Percentiles rank a stretch among this genome's conserved stretches.
Conservation (phyloP, 2,329 filamentous ascomycete genomes). For the Fusarium clavum region DNA sequence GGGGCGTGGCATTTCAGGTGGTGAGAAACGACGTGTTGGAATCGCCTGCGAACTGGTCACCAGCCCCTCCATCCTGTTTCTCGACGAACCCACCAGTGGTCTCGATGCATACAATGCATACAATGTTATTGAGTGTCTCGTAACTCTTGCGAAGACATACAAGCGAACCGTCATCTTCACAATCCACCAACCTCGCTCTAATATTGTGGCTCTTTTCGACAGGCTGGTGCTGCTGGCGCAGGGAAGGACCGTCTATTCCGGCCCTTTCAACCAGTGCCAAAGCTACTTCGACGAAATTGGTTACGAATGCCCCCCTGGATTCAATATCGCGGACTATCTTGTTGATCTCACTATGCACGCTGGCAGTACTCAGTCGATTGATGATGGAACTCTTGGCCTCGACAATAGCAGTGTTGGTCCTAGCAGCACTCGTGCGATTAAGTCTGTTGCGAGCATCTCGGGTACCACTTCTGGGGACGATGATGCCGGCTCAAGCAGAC, state of each 20-base stretch:
- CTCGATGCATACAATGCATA: constrained; percentile 97
- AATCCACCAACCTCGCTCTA: constrained; percentile 97
- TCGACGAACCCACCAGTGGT: constrained; percentile 97
- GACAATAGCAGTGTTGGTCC: constrained; percentile 78
- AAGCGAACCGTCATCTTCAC: constrained; percentile 98
- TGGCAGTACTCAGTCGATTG: constrained; percentile 66
- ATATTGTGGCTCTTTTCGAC: constrained; percentile 97
- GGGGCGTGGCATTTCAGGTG: constrained; percentile 94
- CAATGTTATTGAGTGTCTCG: constrained; percentile 96
- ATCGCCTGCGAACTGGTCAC: constrained; percentile 98
- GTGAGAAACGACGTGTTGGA: constrained; percentile 94
- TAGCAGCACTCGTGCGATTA: constrained; percentile 88
- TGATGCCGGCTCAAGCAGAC: constrained; percentile 69
- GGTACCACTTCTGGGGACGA: constrained; percentile 79
- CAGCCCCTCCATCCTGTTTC: constrained; percentile 94
- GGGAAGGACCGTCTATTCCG: constrained; percentile 92
- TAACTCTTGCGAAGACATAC: constrained; percentile 94
- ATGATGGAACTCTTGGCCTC: constrained; percentile 64
- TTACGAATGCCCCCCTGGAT: constrained; percentile 92
- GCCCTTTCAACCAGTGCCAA: constrained; percentile 88
- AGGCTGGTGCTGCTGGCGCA: constrained; percentile 90
- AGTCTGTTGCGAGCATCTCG: constrained; percentile 88
- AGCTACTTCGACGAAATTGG: constrained; percentile 92
- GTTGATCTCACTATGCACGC: constrained; percentile 99
- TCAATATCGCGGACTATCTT: constrained; percentile 98